Percentiles rank a stretch among this genome's conserved stretches.
These are phyloP conservation scores for Effrenium voratum DNA, from an alignment of 73 alveolate genomes.

Conservation along the genomic window DNA sequence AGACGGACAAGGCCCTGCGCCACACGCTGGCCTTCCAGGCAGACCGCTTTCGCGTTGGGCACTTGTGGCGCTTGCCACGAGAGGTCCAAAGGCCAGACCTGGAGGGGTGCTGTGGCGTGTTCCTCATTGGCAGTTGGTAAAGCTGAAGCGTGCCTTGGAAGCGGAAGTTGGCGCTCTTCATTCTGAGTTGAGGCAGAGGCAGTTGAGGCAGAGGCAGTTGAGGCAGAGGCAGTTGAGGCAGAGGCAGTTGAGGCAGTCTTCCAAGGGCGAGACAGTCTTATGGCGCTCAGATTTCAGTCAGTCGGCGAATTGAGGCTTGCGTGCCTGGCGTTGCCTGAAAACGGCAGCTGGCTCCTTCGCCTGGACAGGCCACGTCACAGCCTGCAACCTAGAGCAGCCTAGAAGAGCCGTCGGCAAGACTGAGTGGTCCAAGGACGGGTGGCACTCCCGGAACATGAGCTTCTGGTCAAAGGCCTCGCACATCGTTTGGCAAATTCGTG, in stretches of 20 bases:
- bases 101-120: conserved; percentile 71
- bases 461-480: conserved; percentile 52
- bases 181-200: not conserved
- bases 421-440: conserved; percentile 7
- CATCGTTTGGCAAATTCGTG: not conserved
- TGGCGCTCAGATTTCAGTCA: too few relatives aligned
- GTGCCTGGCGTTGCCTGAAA: conserved; percentile 36
- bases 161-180: not conserved
- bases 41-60: too few relatives aligned
- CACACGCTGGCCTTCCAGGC: too few relatives aligned
- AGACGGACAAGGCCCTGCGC: too few relatives aligned
- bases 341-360: conserved; percentile 37
- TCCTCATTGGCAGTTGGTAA: conserved; percentile 69
- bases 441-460: conserved; percentile 80
- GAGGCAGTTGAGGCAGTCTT: too few relatives aligned
- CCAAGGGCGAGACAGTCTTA: too few relatives aligned
- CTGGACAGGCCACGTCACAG: conserved; percentile 19
- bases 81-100: not conserved
- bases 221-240: not conserved
- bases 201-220: not conserved
- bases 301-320: not conserved
- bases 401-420: not conserved
- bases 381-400: not conserved
- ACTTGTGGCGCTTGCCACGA: too few relatives aligned
- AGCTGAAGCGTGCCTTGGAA: conserved; percentile 26